Evolutionary conservation across 1,284 basidiomycete species (phyloP).

Genomic region (Meira miltonrushii): DNA sequence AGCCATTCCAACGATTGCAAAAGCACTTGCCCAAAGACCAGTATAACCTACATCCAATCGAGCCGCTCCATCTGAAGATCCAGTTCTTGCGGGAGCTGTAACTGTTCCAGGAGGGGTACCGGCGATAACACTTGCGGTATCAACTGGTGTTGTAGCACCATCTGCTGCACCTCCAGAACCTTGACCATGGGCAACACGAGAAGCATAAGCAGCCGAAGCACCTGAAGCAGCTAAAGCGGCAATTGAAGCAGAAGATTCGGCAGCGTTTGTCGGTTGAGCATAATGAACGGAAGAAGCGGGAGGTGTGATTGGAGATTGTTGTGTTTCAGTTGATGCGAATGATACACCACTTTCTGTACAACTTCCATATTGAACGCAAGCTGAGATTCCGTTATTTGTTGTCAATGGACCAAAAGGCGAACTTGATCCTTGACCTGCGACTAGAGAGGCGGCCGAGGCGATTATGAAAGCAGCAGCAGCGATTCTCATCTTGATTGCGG

Average conservation of each 20-base stretch:
- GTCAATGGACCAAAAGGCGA: constrained; percentile 1
- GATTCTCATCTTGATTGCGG: no score
- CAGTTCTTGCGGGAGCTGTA: neutral
- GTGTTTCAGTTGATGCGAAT: neutral
- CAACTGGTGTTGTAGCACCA: neutral
- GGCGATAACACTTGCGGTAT: constrained; percentile 2
- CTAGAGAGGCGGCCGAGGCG: no score
- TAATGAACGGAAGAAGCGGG: neutral
- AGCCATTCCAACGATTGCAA: neutral
- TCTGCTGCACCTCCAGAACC: constrained; percentile 2
- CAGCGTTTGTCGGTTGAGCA: constrained; percentile 3
- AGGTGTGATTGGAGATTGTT: constrained; percentile 1
- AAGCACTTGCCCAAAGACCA: neutral
- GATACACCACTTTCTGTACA: neutral
- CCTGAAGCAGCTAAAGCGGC: constrained; percentile 3
- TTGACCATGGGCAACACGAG: constrained; percentile 5
- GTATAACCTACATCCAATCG: neutral
- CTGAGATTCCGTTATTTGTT: constrained; percentile 7
- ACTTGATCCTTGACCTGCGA: no score
- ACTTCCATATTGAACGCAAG: constrained; percentile 8
- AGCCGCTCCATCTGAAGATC: neutral
- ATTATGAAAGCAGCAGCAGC: no score
- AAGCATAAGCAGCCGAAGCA: constrained; percentile 2
- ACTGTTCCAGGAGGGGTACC: neutral
- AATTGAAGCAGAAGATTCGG: neutral